Evolutionary conservation across 768 basidiomycete species (phyloP), one percentile per base, ranked within the genome.

Genomic region (Pisolithus orientalis): DNA sequence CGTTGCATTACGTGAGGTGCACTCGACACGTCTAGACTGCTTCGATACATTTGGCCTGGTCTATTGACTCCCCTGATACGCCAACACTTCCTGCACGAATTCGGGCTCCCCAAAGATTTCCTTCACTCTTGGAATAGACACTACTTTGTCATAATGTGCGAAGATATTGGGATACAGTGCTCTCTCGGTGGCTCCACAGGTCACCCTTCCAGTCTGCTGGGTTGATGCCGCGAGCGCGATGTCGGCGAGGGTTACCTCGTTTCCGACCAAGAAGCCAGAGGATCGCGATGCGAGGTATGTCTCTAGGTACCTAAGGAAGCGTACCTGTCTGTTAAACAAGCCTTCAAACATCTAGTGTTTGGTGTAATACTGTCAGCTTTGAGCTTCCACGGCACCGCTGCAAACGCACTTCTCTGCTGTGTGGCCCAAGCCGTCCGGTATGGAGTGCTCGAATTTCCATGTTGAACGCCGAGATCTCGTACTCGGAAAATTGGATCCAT

Each of bases 401-500:
- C 6, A 10, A 5, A 57, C 57, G 4, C 5, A 61, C 62, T 49
- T 60, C 48, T 42, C 65, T 65, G 49, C 37, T 63, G 38, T 65
- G 61, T 1, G 58, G 55, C 21, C 64, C 64, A 16, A 62, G 54
- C 37, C 48, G 42, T 48, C 57, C 60, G 13, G 21, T 11, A 29
- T 62, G 53, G 39, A 57, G 44, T n/a, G 50, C 66, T 17, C 37
- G 48, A 29, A 52, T 51, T 46, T 59, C 54, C 27, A 65, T 56
- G 49, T 55, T 68, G 53, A 55, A 52, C 48, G 1, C 6, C 39
- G 54, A n/a, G 29, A 68, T 64, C 44, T 66, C 65, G 10, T 49
- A 52, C 44, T 67, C 65, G 8, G 54, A 60, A 44, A 66, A 66
- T 29, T 66, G 65, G 16, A 66, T 53, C 65, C 65, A 66, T 37